Percentiles rank a stretch among this genome's conserved stretches.
phyloP scores from a whole-genome alignment of 2,329 filamentous ascomycete genomes.

The Talaromyces verruculosus region DNA sequence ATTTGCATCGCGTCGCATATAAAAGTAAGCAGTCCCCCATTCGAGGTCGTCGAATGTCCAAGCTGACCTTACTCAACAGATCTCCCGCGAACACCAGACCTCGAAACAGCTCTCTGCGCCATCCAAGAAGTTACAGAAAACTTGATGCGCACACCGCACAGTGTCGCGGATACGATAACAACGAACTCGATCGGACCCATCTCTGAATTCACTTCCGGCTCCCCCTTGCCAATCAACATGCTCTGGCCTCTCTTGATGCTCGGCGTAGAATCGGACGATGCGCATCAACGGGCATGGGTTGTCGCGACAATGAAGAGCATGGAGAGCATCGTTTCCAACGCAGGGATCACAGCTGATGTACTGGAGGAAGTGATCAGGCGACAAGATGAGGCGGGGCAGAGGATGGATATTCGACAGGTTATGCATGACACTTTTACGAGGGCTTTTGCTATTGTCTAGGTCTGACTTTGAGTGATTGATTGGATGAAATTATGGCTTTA shows the following conservation, averaged over 20 bases:
- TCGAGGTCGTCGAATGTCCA: neutral
- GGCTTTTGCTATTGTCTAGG: conserved; percentile 55
- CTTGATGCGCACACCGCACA: conserved; percentile 2
- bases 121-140: conserved; percentile 17
- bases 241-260: conserved; percentile 60
- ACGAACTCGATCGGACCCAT: conserved; percentile 28
- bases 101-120: conserved; percentile 12
- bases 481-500: neutral
- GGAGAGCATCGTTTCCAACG: conserved; percentile 42
- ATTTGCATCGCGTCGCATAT: conserved; percentile 59
- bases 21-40: conserved; percentile 26
- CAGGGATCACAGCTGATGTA: conserved; percentile 41
- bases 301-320: conserved; percentile 48
- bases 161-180: neutral
- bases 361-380: conserved; percentile 41
- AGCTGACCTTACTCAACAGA: conserved; percentile 29
- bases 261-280: conserved; percentile 56
- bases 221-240: conserved; percentile 55
- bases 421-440: conserved; percentile 51
- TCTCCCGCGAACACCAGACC: conserved; percentile 53
- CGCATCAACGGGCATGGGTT: conserved; percentile 53
- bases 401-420: conserved; percentile 42
- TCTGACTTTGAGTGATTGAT: neutral
- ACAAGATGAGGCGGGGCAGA: conserved; percentile 38
- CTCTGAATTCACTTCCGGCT: conserved; percentile 15